phyloP scores from a whole-genome alignment of 108 stramenopile genomes.

The Skeletonema costatum region DNA sequence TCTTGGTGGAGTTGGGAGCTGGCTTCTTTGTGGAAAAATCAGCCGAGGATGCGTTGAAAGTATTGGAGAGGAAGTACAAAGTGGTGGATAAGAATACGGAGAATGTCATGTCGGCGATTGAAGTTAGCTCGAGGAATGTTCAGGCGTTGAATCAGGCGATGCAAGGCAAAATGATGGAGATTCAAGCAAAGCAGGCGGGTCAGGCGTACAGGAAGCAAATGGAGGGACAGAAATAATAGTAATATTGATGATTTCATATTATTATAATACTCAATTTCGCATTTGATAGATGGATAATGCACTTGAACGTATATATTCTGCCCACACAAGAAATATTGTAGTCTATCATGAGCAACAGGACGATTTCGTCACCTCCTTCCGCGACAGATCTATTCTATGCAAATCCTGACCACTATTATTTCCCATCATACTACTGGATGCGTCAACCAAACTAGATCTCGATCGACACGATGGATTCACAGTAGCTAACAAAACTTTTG shows the following conservation, averaged over 20 bases:
- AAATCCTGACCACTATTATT: background rate
- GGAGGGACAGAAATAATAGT: background rate
- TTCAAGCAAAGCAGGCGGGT: constrained; percentile 82
- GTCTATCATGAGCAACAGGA: background rate
- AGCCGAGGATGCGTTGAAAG: constrained; percentile 61
- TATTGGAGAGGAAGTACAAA: constrained; percentile 75
- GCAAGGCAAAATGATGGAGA: constrained; percentile 90
- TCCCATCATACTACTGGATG: constrained; percentile 17
- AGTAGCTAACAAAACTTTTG: constrained; percentile 27
- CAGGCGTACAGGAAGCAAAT: constrained; percentile 7
- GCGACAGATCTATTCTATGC: background rate
- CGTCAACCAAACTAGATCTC: constrained; percentile 15
- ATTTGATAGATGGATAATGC: background rate
- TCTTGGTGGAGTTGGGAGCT: constrained; percentile 87
- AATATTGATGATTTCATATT: background rate
- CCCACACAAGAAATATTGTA: background rate
- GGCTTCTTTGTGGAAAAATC: constrained; percentile 86
- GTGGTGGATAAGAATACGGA: constrained; percentile 84
- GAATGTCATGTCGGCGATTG: constrained; percentile 70
- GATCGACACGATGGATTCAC: constrained; percentile 20
- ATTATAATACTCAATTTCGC: background rate
- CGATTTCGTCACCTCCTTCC: background rate
- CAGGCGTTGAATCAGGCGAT: constrained; percentile 73
- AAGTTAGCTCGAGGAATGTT: constrained; percentile 68
- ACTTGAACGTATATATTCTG: no score